Evolutionary conservation across 2,329 filamentous ascomycete species (phyloP), one percentile per base, ranked within the genome.

Genomic region (Colletotrichum plurivorum): DNA sequence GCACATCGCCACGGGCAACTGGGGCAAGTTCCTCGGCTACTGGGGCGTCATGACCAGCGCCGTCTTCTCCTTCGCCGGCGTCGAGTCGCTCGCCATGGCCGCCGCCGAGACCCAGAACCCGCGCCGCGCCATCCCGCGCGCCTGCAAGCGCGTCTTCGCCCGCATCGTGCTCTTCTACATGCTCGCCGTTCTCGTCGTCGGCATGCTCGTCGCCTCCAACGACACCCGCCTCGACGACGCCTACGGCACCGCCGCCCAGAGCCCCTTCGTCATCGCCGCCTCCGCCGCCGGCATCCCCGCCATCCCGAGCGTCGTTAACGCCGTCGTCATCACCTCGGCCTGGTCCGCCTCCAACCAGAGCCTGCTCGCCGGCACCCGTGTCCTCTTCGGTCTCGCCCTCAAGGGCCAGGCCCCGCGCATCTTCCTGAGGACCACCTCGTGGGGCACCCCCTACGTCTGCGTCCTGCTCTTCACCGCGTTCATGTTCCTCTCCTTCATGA

Each of bases 401-500:
- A 82, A 82, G 20, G 79, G 81, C 13, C 85, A 86, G 73, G 88
- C 87, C 1, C 88, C 87, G 0, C 78, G 76, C 5, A 83, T 89
- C 72, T 80, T 89, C 13, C 63, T 70, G 16, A 56, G 58, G 25
- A 67, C 63, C 7, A 70, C 67, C 18, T 25, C 56, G 5, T 68
- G 67, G 63, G 67, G 67, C 22, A 63, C 53, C 4, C 67, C 67
- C 78, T 76, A 91, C n/a, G 43, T 58, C 43, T 70, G 64, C 57
- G 67, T 68, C 4, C 51, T 86, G 81, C 10, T 78, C 2, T 78
- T 88, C 43, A 87, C 88, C 0, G 84, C 90, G 90, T 12, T 93
- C 70, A 74, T 85, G 4, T 86, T 91, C 20, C 81, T 93, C 25
- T 86, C 87, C 18, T 93, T 93, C 76, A 70, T 68, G 67, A 89